A percentile compares a stretch with the other conserved stretches of the same genome.
phyloP scores from a whole-genome alignment of 495 filamentous ascomycete species.

The Talaromyces ruber region DNA sequence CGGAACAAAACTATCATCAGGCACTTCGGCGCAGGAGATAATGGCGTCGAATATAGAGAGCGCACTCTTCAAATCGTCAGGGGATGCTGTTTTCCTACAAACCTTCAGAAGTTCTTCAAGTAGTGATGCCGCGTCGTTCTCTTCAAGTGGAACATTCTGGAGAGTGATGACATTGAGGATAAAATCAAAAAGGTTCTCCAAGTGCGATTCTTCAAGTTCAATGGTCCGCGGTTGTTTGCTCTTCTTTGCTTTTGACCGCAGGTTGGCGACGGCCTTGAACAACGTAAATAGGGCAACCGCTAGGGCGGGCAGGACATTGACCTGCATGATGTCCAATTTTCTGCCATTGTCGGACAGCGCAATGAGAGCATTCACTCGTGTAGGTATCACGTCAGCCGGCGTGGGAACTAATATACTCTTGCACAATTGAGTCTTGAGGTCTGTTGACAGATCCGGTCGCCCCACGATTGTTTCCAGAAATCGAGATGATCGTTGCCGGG shows the following conservation, averaged over 20 bases:
- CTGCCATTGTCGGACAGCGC: slow-evolving; percentile 37
- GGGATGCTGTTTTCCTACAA: slow-evolving; percentile 65
- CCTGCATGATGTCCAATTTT: slow-evolving; percentile 29
- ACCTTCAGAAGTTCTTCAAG: slow-evolving; percentile 62
- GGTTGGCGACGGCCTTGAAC: slow-evolving; percentile 26
- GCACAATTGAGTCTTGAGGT: slow-evolving; percentile 25
- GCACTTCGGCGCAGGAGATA: slow-evolving; percentile 70
- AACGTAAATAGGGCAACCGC: slow-evolving; percentile 33
- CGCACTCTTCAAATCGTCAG: slow-evolving; percentile 65
- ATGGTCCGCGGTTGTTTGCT: slow-evolving; percentile 38
- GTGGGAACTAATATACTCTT: slow-evolving; percentile 28
- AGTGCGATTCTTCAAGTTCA: slow-evolving; percentile 51
- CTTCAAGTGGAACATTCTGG: slow-evolving; percentile 66
- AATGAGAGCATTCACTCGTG: slow-evolving; percentile 32
- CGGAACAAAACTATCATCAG: slow-evolving; percentile 52
- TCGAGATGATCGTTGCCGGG: slow-evolving; percentile 26
- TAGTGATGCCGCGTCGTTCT: slow-evolving; percentile 56
- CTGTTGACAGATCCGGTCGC: slow-evolving; percentile 33
- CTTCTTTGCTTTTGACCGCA: slow-evolving; percentile 39
- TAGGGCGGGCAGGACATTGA: slow-evolving; percentile 32
- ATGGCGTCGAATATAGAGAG: slow-evolving; percentile 72
- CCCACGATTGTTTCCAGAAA: slow-evolving; percentile 29
- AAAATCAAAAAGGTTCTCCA: slow-evolving; percentile 63
- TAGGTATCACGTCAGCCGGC: slow-evolving; percentile 31
- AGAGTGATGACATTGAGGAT: slow-evolving; percentile 75